Evolutionary conservation across 805 yeast species (phyloP), one percentile per base, ranked within the genome.

Genomic region (Metschnikowia chrysomelidarum): DNA sequence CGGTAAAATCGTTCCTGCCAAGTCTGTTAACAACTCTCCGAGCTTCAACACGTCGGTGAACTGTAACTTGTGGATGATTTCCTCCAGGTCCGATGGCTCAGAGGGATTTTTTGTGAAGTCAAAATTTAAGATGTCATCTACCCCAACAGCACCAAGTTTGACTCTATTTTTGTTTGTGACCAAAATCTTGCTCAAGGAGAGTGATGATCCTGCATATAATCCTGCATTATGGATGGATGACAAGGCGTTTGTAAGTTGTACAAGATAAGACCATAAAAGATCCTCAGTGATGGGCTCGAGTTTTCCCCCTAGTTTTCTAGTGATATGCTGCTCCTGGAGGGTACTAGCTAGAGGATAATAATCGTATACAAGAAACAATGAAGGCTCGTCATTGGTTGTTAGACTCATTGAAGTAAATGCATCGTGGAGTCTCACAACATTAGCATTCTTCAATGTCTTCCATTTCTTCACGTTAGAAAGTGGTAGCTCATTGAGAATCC

Each of bases 341-440:
- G 95, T 84, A 36, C 66, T 65, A 1, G 95, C 73, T 41, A 78
- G 67, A 16, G 98, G 97, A 57, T 74, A 85, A 57, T 78, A 93
- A 53, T 91, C 97, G 60, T 87, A 87, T 4, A 85, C 82, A 27
- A 88, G 65, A 26, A 87, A 73, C 38, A 93, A 68, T 1, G 93
- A 80, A 10, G 62, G 51, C 33, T 48, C 50, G 5, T 47, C 43
- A 30, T 72, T 70, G 49, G 85, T 93, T 27, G 87, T 91, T 64
- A 93, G 93, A 4, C 87, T 82, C 38, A 87, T 75, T 5, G 91
- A 79, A 1, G 96, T 82, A 57, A 93, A 91, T 5, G 93, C 87
- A 54, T 89, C 96, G 27, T 76, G 73, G 5, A 87, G 62, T 25
- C 73, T 69, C 1, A 84, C 85, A 15, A 87, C 64, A 49, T 82